A percentile compares a stretch with the other conserved stretches of the same genome.
Evolutionary conservation across 2,329 filamentous ascomycete genomes (phyloP).

Genomic region (Fusarium torreyae): DNA sequence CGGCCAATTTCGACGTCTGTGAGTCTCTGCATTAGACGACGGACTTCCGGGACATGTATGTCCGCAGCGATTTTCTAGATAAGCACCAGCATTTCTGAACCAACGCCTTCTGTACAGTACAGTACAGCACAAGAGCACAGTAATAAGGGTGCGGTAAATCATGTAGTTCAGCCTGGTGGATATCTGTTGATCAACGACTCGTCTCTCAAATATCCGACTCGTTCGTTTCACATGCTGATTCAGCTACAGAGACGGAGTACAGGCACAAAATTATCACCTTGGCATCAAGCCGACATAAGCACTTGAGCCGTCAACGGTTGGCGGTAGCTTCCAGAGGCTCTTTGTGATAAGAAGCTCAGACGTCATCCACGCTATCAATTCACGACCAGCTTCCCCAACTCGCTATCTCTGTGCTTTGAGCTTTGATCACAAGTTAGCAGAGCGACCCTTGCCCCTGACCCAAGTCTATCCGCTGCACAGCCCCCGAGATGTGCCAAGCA

Average conservation of each 20-base stretch:
- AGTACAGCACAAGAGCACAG: constrained; percentile 24
- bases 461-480: constrained; percentile 51
- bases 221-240: constrained; percentile 1
- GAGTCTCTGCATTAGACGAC: constrained; percentile 24
- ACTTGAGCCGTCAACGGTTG: constrained; percentile 29
- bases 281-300: constrained; percentile 28
- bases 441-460: constrained; percentile 42
- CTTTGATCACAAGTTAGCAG: constrained; percentile 34
- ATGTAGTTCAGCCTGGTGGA: constrained; percentile 16
- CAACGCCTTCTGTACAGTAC: constrained; percentile 12
- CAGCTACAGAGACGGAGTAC: background rate
- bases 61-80: constrained; percentile 39
- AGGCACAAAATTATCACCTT: constrained; percentile 6
- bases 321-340: constrained; percentile 23
- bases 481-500: constrained; percentile 49
- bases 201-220: constrained; percentile 8
- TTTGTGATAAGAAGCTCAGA: constrained; percentile 22
- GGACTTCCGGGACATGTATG: constrained; percentile 40
- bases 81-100: constrained; percentile 27
- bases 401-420: constrained; percentile 29
- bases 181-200: constrained; percentile 4
- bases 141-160: constrained; percentile 7
- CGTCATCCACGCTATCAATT: constrained; percentile 39
- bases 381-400: constrained; percentile 33
- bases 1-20: constrained; percentile 23